phyloP scores from a whole-genome alignment of 164 flowering plant genomes.

The Piper betle region DNA sequence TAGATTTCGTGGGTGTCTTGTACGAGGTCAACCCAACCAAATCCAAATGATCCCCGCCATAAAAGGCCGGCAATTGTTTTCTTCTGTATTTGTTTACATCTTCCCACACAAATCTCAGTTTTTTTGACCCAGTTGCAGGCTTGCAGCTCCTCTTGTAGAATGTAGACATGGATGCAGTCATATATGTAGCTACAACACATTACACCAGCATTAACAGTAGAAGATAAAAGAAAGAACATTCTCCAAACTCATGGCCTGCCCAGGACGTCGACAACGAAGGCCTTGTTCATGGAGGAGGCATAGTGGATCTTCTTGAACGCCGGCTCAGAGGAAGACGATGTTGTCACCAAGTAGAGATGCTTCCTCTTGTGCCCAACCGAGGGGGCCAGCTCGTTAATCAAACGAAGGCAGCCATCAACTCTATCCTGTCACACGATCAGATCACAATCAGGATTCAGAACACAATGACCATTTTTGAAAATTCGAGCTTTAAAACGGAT shows the following conservation, averaged over 20 bases:
- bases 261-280: conserved; percentile 17
- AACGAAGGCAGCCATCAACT: conserved; percentile 44
- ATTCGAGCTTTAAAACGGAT: too few relatives aligned
- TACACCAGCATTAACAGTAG: too few relatives aligned
- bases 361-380: conserved; percentile 32
- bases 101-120: conserved; percentile 1
- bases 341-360: conserved; percentile 9
- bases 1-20: conserved; percentile 10
- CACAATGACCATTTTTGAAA: not conserved
- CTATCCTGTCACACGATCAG: conserved; percentile 28
- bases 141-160: not conserved
- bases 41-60: conserved; percentile 11
- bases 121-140: not conserved
- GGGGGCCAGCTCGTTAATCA: conserved; percentile 25
- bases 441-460: not conserved
- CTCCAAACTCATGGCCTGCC: conserved; percentile 9
- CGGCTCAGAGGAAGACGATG: conserved; percentile 40
- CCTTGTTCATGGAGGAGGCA: conserved; percentile 8
- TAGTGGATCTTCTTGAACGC: conserved; percentile 41
- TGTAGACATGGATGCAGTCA: not conserved
- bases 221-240: not conserved
- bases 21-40: conserved; percentile 36
- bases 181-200: too few relatives aligned
- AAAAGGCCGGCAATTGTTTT: conserved; percentile 44
- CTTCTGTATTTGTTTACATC: conserved; percentile 21